Percentiles rank a stretch among this genome's conserved stretches.
These are phyloP conservation scores for Ramaria sp. DNA, from an alignment of 768 basidiomycete genomes.

Conservation along the genomic window DNA sequence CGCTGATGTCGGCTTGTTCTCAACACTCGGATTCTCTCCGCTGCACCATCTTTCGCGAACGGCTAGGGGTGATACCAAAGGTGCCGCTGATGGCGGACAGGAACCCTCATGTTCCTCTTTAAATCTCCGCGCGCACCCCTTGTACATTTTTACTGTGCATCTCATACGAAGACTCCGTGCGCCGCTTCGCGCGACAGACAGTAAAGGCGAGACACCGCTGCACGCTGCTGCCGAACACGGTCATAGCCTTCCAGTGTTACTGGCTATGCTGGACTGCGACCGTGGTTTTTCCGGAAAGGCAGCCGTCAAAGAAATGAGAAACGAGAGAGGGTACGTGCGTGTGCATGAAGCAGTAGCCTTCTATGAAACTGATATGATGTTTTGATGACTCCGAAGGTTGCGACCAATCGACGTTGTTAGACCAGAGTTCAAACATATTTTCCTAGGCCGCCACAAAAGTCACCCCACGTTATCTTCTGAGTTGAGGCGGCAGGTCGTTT, in stretches of 20 bases:
- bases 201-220: constrained; percentile 63
- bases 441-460: constrained; percentile 14
- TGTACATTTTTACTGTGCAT: constrained; percentile 54
- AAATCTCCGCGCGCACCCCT: constrained; percentile 16
- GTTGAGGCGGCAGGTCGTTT: constrained; percentile 34
- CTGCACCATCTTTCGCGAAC: constrained; percentile 16
- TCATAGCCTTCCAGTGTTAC: constrained; percentile 48
- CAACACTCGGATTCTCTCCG: constrained; percentile 35
- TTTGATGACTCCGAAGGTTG: constrained; percentile 27
- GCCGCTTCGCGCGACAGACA: constrained; percentile 56
- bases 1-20: constrained; percentile 64
- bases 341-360: no score
- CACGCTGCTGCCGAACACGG: constrained; percentile 74
- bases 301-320: constrained; percentile 46
- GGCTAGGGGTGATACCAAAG: constrained; percentile 9
- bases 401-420: constrained; percentile 59
- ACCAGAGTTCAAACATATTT: constrained; percentile 51
- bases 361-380: no score
- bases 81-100: background rate
- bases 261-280: constrained; percentile 58
- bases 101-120: background rate
- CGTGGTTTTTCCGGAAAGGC: constrained; percentile 23
- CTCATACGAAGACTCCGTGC: constrained; percentile 60
- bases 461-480: constrained; percentile 16
- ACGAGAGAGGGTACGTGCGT: constrained; percentile 65